These are phyloP conservation scores for Aphanomyces euteiches DNA, from an alignment of 352 stramenopile genomes.

Conservation along the genomic window DNA sequence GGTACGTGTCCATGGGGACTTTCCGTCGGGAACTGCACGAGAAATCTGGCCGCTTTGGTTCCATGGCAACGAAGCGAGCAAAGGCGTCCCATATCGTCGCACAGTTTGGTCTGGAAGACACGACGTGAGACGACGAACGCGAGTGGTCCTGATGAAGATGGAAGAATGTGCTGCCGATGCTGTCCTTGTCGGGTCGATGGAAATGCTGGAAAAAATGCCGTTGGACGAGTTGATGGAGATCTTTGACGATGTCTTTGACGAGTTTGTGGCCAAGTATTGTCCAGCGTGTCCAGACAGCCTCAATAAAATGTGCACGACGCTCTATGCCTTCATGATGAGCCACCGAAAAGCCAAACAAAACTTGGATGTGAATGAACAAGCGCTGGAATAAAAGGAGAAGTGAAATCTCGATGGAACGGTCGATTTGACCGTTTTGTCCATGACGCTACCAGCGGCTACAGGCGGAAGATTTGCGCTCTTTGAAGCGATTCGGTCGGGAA, in stretches of 20 bases:
- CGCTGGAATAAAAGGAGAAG: too few species aligned
- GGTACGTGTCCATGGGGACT: background rate
- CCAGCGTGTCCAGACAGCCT: too few species aligned
- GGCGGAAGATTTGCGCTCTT: conserved; percentile 22
- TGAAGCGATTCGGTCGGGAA: conserved; percentile 12
- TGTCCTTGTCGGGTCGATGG: background rate
- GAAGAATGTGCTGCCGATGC: background rate
- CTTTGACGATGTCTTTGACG: background rate
- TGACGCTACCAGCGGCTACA: background rate
- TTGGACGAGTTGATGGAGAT: background rate
- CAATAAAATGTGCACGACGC: too few species aligned
- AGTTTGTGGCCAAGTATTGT: background rate
- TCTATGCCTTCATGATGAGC: too few species aligned
- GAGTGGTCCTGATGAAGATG: background rate
- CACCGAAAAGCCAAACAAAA: too few species aligned
- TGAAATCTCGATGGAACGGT: too few species aligned
- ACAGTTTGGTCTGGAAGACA: background rate
- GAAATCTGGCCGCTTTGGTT: background rate
- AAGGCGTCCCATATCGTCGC: background rate
- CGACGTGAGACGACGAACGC: background rate
- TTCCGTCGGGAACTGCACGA: background rate
- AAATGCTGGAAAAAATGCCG: background rate
- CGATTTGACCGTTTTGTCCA: background rate
- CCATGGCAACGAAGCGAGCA: background rate
- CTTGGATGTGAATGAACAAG: too few species aligned